Conservation (phyloP, 352 stramenopile genomes). For the Pythium brassicae region DNA sequence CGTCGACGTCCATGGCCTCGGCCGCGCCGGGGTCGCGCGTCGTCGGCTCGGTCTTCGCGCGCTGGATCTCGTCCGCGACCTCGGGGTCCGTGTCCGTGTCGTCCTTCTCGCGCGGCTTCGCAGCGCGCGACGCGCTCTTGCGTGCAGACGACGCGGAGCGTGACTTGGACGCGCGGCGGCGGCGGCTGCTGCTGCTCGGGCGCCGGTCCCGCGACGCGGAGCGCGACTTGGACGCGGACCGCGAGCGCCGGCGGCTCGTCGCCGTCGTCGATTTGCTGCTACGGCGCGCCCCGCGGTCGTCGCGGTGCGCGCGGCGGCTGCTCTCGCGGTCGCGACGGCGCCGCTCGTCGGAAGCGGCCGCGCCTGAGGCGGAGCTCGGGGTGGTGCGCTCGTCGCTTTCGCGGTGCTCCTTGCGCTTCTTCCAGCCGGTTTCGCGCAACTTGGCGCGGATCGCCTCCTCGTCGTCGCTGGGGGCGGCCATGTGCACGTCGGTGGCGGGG, state of each 20-base stretch:
- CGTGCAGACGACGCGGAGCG: no score
- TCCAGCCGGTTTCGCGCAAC: slow-evolving; percentile 63
- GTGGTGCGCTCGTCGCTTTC: slow-evolving; percentile 12
- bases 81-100: slow-evolving; percentile 9
- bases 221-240: slow-evolving; percentile 12
- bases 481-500: background rate
- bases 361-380: slow-evolving; percentile 17
- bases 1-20: no score
- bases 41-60: slow-evolving; percentile 15
- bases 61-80: slow-evolving; percentile 1
- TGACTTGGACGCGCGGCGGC: no score
- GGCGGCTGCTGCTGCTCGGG: background rate
- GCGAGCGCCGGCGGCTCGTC: slow-evolving; percentile 15
- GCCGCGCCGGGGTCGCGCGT: background rate
- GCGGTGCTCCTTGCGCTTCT: slow-evolving; percentile 37
- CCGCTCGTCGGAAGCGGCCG: slow-evolving; percentile 23
- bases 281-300: slow-evolving; percentile 4
- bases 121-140: slow-evolving; percentile 12
- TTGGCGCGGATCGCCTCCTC: slow-evolving; percentile 73
- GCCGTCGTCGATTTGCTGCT: slow-evolving; percentile 11
- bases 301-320: slow-evolving; percentile 1
- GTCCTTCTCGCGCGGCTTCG: slow-evolving; percentile 8
- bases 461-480: slow-evolving; percentile 19
- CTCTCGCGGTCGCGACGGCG: slow-evolving; percentile 21
- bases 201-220: slow-evolving; percentile 1